These are phyloP conservation scores for Fagopyrum esculentum DNA, from an alignment of 148 eudicot genomes.

Conservation along the genomic window DNA sequence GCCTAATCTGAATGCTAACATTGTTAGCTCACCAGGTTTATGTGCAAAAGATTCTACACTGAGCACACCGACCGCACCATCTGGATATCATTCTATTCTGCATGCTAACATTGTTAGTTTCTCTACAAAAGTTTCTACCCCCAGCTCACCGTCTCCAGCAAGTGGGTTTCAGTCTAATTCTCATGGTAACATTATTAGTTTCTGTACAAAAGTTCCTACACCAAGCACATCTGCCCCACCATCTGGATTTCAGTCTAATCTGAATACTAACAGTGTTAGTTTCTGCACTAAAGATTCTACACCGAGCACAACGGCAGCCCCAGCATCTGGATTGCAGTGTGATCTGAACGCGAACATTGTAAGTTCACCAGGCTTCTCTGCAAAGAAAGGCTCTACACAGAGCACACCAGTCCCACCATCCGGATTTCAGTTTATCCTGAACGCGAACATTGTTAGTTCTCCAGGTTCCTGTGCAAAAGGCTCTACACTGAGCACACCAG, in stretches of 20 bases:
- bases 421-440: neutral
- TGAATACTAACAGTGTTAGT: no score
- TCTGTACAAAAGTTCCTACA: no score
- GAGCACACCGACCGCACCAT: constrained; percentile 18
- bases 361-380: no score
- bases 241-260: no score
- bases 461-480: constrained; percentile 15
- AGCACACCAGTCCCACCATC: neutral
- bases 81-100: constrained; percentile 7
- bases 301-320: no score
- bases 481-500: constrained; percentile 16
- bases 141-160: constrained; percentile 8
- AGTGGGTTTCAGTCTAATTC: neutral
- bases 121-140: constrained; percentile 15
- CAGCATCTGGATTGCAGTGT: no score
- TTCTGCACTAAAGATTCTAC: no score
- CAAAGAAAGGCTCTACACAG: no score
- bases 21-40: neutral
- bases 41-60: constrained; percentile 16
- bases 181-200: no score
- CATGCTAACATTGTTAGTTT: neutral
- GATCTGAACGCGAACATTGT: no score
- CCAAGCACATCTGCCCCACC: no score
- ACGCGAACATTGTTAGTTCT: constrained; percentile 2
- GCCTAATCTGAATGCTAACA: no score